A percentile compares a stretch with the other conserved stretches of the same genome.
phyloP scores from a whole-genome alignment of 2,329 filamentous ascomycete species.

The Triangularia verruculosa region DNA sequence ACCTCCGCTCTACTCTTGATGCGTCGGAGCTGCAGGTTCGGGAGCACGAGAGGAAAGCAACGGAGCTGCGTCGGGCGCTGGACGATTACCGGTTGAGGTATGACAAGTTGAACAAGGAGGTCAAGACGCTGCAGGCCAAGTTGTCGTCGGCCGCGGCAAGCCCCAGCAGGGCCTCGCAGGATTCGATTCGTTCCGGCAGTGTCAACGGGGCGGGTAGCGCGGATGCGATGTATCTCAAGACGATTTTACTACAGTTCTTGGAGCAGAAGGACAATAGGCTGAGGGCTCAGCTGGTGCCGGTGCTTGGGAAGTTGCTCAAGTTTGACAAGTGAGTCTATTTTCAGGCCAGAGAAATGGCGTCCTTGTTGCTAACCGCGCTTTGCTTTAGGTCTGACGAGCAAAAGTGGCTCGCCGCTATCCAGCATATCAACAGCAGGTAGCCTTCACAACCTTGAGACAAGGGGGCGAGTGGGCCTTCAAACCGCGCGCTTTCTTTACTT shows the following conservation, averaged over 20 bases:
- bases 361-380: background rate
- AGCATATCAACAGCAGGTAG: constrained; percentile 43
- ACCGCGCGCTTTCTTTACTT: background rate
- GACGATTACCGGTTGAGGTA: constrained; percentile 75
- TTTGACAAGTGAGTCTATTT: constrained; percentile 65
- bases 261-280: constrained; percentile 77
- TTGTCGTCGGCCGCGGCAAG: constrained; percentile 34
- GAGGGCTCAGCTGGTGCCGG: constrained; percentile 72
- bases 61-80: constrained; percentile 69
- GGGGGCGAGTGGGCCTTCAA: background rate
- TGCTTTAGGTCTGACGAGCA: constrained; percentile 63
- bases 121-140: constrained; percentile 51
- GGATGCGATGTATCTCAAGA: constrained; percentile 70
- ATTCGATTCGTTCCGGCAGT: constrained; percentile 42
- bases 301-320: constrained; percentile 70
- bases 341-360: background rate
- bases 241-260: constrained; percentile 75
- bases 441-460: background rate
- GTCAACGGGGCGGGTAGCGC: constrained; percentile 31
- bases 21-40: constrained; percentile 80
- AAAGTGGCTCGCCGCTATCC: constrained; percentile 78
- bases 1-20: constrained; percentile 77
- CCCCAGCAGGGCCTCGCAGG: constrained; percentile 43
- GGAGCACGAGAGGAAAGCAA: constrained; percentile 79
- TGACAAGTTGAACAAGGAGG: constrained; percentile 73